Percentiles rank a stretch among this genome's conserved stretches.
phyloP scores from a whole-genome alignment of 306 rosid genomes.

The Sicyos baderoa region DNA sequence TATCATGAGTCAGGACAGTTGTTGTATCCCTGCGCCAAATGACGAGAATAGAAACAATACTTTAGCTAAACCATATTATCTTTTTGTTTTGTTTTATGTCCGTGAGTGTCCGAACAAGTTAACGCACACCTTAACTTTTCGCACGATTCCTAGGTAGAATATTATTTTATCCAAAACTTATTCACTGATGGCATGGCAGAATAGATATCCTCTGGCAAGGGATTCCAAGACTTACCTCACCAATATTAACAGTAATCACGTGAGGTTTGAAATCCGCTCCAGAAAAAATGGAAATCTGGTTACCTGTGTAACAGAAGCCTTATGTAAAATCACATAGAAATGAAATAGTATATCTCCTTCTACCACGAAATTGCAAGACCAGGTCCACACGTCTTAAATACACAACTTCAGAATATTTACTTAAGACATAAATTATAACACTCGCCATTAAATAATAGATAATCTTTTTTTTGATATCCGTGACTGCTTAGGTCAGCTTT shows the following conservation, averaged over 20 bases:
- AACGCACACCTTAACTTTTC: too few species aligned
- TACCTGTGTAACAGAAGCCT: not conserved
- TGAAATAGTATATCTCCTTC: not conserved
- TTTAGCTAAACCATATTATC: not conserved
- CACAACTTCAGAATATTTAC: not conserved
- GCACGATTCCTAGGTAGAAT: too few species aligned
- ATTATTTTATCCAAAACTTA: not conserved
- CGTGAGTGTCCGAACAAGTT: too few species aligned
- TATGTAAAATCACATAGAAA: not conserved
- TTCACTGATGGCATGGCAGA: not conserved
- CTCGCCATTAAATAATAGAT: not conserved
- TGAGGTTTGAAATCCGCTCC: slow-evolving; percentile 21
- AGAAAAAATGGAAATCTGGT: not conserved
- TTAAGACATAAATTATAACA: not conserved
- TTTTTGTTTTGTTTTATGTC: too few species aligned
- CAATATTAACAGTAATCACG: slow-evolving; percentile 15
- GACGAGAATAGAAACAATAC: not conserved
- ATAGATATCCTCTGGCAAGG: not conserved
- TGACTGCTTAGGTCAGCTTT: too few species aligned
- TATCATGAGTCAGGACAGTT: not conserved
- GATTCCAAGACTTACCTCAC: slow-evolving; percentile 17
- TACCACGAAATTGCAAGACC: slow-evolving; percentile 1
- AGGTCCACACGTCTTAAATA: not conserved
- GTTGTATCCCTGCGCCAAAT: not conserved
- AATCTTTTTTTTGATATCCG: too few species aligned